Percentiles rank a stretch among this genome's conserved stretches.
Evolutionary conservation across 257 asterid genomes (phyloP).

Genomic region (Forsythia suspensa): DNA sequence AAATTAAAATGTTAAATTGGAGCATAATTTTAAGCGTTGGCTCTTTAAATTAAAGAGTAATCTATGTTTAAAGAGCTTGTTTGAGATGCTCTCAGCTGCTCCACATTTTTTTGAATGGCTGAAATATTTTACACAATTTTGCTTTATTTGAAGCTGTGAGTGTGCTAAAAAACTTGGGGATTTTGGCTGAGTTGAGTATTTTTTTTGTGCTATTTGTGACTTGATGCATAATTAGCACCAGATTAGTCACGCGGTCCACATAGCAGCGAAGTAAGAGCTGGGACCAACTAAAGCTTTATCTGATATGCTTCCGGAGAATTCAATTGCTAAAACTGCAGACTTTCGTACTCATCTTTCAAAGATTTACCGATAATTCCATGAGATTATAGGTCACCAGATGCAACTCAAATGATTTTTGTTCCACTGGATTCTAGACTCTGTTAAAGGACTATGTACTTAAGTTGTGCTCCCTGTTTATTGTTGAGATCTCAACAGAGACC

Average conservation of each 20-base stretch:
- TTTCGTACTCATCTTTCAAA: background rate
- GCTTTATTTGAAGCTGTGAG: conserved; percentile 11
- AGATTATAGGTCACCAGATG: background rate
- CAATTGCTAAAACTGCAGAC: conserved; percentile 17
- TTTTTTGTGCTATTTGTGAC: background rate
- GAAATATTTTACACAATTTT: background rate
- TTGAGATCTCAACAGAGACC: conserved; percentile 4
- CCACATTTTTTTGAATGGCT: conserved; percentile 4
- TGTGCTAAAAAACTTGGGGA: conserved; percentile 11
- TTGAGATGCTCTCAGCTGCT: background rate
- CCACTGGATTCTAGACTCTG: conserved; percentile 13
- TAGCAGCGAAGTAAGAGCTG: conserved; percentile 12
- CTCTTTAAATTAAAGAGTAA: too few relatives aligned
- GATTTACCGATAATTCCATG: background rate
- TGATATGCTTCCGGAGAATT: conserved; percentile 12
- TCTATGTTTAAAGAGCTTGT: too few relatives aligned
- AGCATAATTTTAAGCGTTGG: too few relatives aligned
- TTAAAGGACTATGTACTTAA: background rate
- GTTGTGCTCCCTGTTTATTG: conserved; percentile 14
- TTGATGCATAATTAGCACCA: background rate
- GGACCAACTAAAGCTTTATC: conserved; percentile 2
- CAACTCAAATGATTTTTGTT: conserved; percentile 2
- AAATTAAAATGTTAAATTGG: too few relatives aligned
- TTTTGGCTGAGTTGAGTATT: background rate
- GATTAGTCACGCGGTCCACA: conserved; percentile 8